Base-by-base conservation (phyloP, 441 rosid genomes). In the Breynia disticha region DNA sequence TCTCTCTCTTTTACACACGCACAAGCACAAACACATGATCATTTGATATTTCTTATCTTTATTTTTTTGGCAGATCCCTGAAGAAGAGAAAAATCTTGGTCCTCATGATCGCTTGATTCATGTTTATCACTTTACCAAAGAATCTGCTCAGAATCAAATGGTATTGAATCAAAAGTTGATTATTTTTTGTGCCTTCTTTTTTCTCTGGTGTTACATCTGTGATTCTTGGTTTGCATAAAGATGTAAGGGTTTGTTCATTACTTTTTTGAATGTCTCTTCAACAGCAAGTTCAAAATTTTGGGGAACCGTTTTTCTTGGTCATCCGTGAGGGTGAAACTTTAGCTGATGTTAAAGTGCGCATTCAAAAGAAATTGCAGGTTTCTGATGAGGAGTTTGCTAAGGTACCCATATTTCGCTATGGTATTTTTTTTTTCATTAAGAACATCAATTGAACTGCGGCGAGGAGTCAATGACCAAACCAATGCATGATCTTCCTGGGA, bases 271-370 rank as follows among this genome's bases (percentile, higher is more conserved):
- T 55, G 51, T 49, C 28, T 55, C 24, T 59, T 60, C 11, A 61
- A 71, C 80, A 86, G 94, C 97, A 93, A 75, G 82, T 93, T 21
- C 96, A 86, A 55, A 86, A 86, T 66, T 93, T 93, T 56, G 99
- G 99, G 4, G 99, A 93, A 63, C 99, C 99, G 13, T 89, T 93
- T 75, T 85, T 93, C 83, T 72, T 89, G 79, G 96, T 87, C 55
- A 82, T 93, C 68, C 95, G 72, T 67, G 97, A 93, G 59, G 94
- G 87, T 64, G 99, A 93, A 73, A 87, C 84, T 19, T 71, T 93
- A 61, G 80, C 81, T 62, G 96, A 87, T 64, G 76, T 83, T 44
- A 93, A 87, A 76, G 50, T 57, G 37, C 81, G 93, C 38, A 63
- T 89, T 71, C 99, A 89, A 60, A 93, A 79, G 80, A 93, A 89